These are phyloP conservation scores for Emmonsiellopsis sp. DNA, from an alignment of 2,329 filamentous ascomycete species.

Conservation along the genomic window DNA sequence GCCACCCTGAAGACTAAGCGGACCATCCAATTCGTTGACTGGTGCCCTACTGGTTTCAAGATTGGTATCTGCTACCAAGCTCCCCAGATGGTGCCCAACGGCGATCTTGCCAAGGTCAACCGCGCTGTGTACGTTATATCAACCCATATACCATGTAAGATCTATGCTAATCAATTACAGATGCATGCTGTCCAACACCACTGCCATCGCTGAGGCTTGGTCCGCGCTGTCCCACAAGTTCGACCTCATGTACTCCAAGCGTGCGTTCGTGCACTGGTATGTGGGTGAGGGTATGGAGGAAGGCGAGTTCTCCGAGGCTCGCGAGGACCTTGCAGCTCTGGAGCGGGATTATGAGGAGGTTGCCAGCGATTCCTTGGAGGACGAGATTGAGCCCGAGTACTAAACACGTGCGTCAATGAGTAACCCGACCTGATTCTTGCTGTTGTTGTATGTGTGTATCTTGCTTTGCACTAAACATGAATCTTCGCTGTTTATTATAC, in stretches of 20 bases:
- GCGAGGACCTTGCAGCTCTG: slow-evolving; percentile 94
- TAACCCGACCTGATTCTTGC: background rate
- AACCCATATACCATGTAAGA: slow-evolving; percentile 10
- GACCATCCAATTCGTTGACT: slow-evolving; percentile 98
- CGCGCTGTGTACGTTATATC: slow-evolving; percentile 74
- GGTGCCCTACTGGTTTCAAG: slow-evolving; percentile 99
- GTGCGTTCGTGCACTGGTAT: slow-evolving; percentile 99
- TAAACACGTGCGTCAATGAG: slow-evolving; percentile 39
- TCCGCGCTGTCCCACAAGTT: slow-evolving; percentile 94
- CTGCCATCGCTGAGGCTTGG: slow-evolving; percentile 97
- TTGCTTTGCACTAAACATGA: background rate
- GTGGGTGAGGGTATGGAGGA: slow-evolving; percentile 99
- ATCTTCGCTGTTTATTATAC: too few species aligned
- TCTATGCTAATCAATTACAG: slow-evolving; percentile 36
- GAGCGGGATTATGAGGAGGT: slow-evolving; percentile 99
- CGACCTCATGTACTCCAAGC: slow-evolving; percentile 99
- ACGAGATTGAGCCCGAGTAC: slow-evolving; percentile 85
- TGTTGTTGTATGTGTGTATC: background rate
- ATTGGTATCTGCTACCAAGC: slow-evolving; percentile 99
- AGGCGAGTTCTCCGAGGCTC: slow-evolving; percentile 98
- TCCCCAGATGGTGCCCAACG: slow-evolving; percentile 90
- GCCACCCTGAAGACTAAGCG: slow-evolving; percentile 98
- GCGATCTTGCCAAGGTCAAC: slow-evolving; percentile 94
- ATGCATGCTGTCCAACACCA: slow-evolving; percentile 93
- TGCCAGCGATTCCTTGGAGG: slow-evolving; percentile 84